phyloP scores from a whole-genome alignment of 2,329 filamentous ascomycete genomes.

The Acrodontium crateriforme region DNA sequence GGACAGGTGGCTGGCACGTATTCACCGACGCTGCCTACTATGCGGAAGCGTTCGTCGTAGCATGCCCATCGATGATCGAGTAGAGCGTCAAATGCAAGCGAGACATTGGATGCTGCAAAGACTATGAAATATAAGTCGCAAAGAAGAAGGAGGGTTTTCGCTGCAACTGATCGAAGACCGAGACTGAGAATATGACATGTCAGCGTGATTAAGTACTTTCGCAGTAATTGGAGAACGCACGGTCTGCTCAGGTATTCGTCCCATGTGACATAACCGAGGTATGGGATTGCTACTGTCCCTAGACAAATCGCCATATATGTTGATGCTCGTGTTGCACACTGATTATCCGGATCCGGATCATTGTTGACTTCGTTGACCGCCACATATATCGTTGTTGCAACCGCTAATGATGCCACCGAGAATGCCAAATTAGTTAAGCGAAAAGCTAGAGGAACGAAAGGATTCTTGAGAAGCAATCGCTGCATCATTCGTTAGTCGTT shows the following conservation, averaged over 20 bases:
- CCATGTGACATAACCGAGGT: slow-evolving; percentile 85
- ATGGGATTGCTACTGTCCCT: slow-evolving; percentile 76
- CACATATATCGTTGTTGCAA: slow-evolving; percentile 62
- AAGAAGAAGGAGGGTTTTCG: slow-evolving; percentile 80
- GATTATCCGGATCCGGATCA: slow-evolving; percentile 15
- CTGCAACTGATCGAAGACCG: slow-evolving; percentile 66
- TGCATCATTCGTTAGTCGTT: slow-evolving; percentile 9
- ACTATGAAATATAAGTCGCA: slow-evolving; percentile 94
- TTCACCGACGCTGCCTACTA: slow-evolving; percentile 6
- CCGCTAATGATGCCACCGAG: slow-evolving; percentile 64
- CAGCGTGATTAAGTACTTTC: not conserved
- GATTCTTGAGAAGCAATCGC: slow-evolving; percentile 59
- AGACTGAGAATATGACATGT: slow-evolving; percentile 28
- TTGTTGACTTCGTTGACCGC: slow-evolving; percentile 24
- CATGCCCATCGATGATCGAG: slow-evolving; percentile 46
- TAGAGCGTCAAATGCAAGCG: slow-evolving; percentile 75
- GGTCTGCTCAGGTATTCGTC: slow-evolving; percentile 95
- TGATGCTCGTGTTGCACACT: slow-evolving; percentile 41
- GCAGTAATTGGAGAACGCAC: slow-evolving; percentile 10
- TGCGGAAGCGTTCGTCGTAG: slow-evolving; percentile 13
- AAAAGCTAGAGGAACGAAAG: slow-evolving; percentile 73
- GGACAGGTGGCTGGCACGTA: slow-evolving; percentile 20
- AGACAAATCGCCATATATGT: slow-evolving; percentile 81
- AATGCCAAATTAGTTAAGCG: slow-evolving; percentile 72
- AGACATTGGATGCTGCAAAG: slow-evolving; percentile 87